Evolutionary conservation across 805 yeast genomes (phyloP), one percentile per base, ranked within the genome.

Genomic region (Scheffersomyces stipitis): DNA sequence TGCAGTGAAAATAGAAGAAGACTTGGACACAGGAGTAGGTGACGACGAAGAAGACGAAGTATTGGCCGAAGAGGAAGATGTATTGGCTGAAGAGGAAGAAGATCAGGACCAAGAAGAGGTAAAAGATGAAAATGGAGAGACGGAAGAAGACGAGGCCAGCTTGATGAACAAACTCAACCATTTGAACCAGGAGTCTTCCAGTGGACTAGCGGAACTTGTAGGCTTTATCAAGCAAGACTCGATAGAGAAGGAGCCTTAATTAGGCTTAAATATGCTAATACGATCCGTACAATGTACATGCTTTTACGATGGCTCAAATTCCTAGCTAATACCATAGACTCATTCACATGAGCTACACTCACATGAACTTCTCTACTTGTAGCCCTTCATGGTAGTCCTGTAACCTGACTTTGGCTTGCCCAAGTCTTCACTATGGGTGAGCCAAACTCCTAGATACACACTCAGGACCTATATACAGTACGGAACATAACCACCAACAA

Each of bases 181-280:
- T 34, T 53, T 62, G 42, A 69, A 71, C 41, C 63, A 64, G 4
- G 54, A 62, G 8, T 59, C 69, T 12, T 58, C 68, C 1, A 49
- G 46, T 7, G 56, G 60, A 38, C 42, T 71, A 14, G 36, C 40
- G 6, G 45, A 51, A 14, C 46, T 71, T 26, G 51, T 58, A 20
- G 75, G 73, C 3, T 52, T 69, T 26, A 52, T 71, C 18, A 70
- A 60, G 45, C 76, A 71, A 28, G 62, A 56, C 32, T 40, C 46
- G 14, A 33, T 46, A 3, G 36, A 40, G 16, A 17, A 41, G 3
- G 20, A 20, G 24, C n/a, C n/a, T n/a, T n/a, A n/a, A n/a, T n/a
- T n/a, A n/a, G n/a, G n/a, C n/a, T n/a, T n/a, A n/a, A n/a, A n/a
- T n/a, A n/a, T n/a, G n/a, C n/a, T n/a, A n/a, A n/a, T n/a, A n/a